phyloP scores from a whole-genome alignment of 208 protist species.

The Kentomonas sorsogonicus region DNA sequence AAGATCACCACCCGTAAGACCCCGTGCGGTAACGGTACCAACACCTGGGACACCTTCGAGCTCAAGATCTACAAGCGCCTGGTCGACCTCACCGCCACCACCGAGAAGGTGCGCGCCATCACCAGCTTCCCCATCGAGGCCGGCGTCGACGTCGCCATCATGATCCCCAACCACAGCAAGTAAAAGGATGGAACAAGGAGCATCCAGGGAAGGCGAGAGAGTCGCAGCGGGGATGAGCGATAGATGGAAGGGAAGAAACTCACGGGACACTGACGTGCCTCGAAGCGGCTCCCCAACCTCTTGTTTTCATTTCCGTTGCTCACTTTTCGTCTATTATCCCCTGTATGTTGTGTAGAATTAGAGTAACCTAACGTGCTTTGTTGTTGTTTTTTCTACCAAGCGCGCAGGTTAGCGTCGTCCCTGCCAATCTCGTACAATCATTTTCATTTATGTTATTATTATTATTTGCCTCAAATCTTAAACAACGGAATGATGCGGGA shows the following conservation, averaged over 20 bases:
- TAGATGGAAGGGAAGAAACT: no score
- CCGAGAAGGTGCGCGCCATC: conserved; percentile 90
- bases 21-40: conserved; percentile 99
- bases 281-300: no score
- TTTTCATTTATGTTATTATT: conserved; percentile 8
- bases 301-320: conserved; percentile 14
- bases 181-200: no score
- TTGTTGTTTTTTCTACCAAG: no score
- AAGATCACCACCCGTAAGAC: conserved; percentile 98
- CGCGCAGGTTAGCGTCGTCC: not conserved
- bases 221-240: no score
- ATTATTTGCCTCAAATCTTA: not conserved
- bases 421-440: conserved; percentile 5
- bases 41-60: conserved; percentile 99
- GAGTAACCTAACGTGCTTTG: no score
- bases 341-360: conserved; percentile 4
- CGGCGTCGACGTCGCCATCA: conserved; percentile 87
- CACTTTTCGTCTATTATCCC: conserved; percentile 4
- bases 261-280: no score
- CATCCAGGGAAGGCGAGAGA: no score
- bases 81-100: conserved; percentile 94
- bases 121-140: conserved; percentile 85
- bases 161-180: conserved; percentile 60
- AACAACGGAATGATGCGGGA: no score
- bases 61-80: conserved; percentile 99